Conservation (phyloP, 1,284 basidiomycete species). For the Apiotrichum gamsii region DNA sequence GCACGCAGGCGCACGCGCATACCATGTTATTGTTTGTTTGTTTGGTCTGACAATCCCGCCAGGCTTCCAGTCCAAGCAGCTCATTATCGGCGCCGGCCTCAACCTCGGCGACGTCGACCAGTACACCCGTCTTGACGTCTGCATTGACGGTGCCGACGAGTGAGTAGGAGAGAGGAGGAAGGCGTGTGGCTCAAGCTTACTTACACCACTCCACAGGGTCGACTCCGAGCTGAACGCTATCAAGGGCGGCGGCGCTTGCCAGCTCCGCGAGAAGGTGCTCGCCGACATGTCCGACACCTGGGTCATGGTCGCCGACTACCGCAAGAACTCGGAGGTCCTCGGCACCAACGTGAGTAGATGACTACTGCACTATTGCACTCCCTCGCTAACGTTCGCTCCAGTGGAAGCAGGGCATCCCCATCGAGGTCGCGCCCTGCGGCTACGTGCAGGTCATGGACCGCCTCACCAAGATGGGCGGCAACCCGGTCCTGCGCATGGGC, state of each 20-base stretch:
- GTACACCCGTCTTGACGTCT: constrained; percentile 85
- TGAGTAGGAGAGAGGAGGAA: constrained; percentile 47
- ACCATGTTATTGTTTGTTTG: too few species aligned
- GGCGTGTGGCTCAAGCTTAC: neutral
- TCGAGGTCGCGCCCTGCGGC: constrained; percentile 95
- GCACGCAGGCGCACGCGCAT: too few species aligned
- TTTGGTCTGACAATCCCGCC: constrained; percentile 6
- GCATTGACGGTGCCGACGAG: constrained; percentile 97
- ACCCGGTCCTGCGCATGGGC: constrained; percentile 67
- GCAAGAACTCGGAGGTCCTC: constrained; percentile 79
- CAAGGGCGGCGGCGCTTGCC: constrained; percentile 97
- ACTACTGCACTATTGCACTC: too few species aligned
- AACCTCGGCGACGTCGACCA: constrained; percentile 87
- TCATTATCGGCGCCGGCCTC: constrained; percentile 77
- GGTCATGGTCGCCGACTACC: constrained; percentile 90
- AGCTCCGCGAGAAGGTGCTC: constrained; percentile 92
- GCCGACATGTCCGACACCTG: constrained; percentile 94
- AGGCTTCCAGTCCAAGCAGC: constrained; percentile 94
- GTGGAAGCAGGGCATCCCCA: constrained; percentile 85
- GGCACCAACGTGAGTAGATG: constrained; percentile 73
- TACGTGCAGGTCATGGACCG: constrained; percentile 75
- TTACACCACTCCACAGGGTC: constrained; percentile 57
- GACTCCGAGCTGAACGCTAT: constrained; percentile 85
- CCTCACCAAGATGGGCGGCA: constrained; percentile 55
- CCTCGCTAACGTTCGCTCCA: constrained; percentile 39